Evolutionary conservation across 768 basidiomycete genomes (phyloP).

Genomic region (Auricularia cornea): DNA sequence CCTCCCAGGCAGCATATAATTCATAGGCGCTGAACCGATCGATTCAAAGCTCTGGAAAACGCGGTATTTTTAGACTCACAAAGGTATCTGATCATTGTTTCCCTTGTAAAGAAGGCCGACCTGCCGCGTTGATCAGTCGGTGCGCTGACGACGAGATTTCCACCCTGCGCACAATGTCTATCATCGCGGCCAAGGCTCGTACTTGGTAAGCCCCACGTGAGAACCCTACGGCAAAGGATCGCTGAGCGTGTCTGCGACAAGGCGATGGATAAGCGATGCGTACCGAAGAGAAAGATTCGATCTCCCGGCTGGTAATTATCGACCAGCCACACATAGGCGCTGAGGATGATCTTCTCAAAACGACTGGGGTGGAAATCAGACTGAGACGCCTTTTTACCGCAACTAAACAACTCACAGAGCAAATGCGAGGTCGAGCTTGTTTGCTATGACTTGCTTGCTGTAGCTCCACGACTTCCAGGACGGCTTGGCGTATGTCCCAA

Average conservation of each 20-base stretch:
- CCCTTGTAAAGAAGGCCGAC: conserved; percentile 24
- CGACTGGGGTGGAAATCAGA: not conserved
- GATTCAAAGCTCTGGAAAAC: not conserved
- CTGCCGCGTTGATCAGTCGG: conserved; percentile 10
- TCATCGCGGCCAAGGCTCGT: conserved; percentile 34
- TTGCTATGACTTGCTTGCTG: conserved; percentile 14
- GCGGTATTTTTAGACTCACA: conserved; percentile 9
- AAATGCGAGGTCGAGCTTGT: conserved; percentile 19
- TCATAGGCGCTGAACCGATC: conserved; percentile 14
- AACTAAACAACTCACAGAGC: not conserved
- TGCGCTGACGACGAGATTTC: not conserved
- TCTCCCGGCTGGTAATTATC: conserved; percentile 18
- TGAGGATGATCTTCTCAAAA: conserved; percentile 4
- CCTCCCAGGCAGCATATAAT: conserved; percentile 7
- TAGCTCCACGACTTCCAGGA: conserved; percentile 13
- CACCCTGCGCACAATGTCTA: conserved; percentile 22
- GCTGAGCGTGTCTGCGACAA: not conserved
- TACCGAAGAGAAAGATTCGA: too few species aligned
- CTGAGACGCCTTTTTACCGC: not conserved
- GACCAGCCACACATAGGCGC: conserved; percentile 26
- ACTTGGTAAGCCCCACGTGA: conserved; percentile 38
- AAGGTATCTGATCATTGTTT: conserved; percentile 27
- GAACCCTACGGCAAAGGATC: conserved; percentile 21
- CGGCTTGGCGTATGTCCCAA: conserved; percentile 28
- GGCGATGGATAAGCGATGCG: not conserved